A percentile compares a stretch with the other conserved stretches of the same genome.
phyloP scores from a whole-genome alignment of 495 filamentous ascomycete genomes.

The Neurospora sp. region DNA sequence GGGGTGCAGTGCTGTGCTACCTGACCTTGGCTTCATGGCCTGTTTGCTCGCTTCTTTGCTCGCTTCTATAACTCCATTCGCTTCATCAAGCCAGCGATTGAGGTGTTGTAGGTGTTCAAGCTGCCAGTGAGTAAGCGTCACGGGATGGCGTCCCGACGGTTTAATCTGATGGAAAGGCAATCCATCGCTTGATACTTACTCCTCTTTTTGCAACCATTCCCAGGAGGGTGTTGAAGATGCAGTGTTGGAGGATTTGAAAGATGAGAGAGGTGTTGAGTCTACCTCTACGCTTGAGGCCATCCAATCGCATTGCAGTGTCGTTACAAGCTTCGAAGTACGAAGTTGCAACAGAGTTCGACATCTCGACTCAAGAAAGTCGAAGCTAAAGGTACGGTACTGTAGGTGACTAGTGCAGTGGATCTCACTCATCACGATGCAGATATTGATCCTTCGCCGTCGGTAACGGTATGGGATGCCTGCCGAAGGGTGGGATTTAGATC shows the following conservation, averaged over 20 bases:
- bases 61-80: background rate
- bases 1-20: too few relatives aligned
- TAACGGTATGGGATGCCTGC: background rate
- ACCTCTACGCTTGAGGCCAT: background rate
- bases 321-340: too few relatives aligned
- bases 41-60: background rate
- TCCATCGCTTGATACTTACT: background rate
- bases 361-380: too few relatives aligned
- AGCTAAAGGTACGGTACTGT: background rate
- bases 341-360: too few relatives aligned
- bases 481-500: background rate
- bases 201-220: background rate
- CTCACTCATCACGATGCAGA: background rate
- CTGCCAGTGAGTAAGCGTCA: background rate
- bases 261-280: background rate
- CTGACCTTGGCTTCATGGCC: too few relatives aligned
- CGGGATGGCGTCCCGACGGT: background rate
- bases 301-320: too few relatives aligned
- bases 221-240: background rate
- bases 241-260: too few relatives aligned
- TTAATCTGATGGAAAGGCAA: background rate
- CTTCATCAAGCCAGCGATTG: background rate
- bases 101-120: background rate
- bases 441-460: background rate
- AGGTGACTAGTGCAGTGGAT: background rate